Evolutionary conservation across 140 eudicot genomes (phyloP), one percentile per base, ranked within the genome.

Genomic region (Anethum foeniculum): DNA sequence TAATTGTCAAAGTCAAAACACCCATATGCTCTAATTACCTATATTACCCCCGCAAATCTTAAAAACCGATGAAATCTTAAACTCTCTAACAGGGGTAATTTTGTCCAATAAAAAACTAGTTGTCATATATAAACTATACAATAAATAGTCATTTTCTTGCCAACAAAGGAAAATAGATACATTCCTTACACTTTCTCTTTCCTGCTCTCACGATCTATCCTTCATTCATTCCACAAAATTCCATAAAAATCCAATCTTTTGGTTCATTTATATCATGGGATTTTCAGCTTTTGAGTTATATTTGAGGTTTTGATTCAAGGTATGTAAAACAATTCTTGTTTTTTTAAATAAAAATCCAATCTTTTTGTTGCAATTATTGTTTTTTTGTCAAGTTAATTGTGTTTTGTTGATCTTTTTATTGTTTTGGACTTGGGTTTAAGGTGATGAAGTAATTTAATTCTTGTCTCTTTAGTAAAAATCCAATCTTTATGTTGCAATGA

Each of bases 291-390:
- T 54, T 28, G 38, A 67, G 82, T 21, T 44, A 32, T 39, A 54
- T 71, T 81, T 58, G 78, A 77, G 43, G 15, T 71, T 84, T 79
- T 77, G 84, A 84, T 84, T 77, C 30, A 79, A 81, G 81, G 88
- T 85, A 23, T 81, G 81, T 75, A 3, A 1, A 18, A 49, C 1
- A 28, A 15, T 49, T 36, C 32, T n/a, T 76, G 6, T 47, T 25
- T 7, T 44, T 3, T 46, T 4, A 8, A 21, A 25, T 75, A 75
- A 34, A 72, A 34, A 38, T 41, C 23, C 25, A 19, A 18, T 73
- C 25, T 41, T 73, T 27, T 67, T 67, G 71, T 21, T 72, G 23
- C 19, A 36, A 2, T 72, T 3, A 1, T 23, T 21, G 46, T 5
- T 19, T 9, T 54, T 58, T 58, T 23, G 32, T 13, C 11, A 23